Base-by-base conservation (phyloP, 805 yeast species). In the Debaryomyces prosopidis region DNA sequence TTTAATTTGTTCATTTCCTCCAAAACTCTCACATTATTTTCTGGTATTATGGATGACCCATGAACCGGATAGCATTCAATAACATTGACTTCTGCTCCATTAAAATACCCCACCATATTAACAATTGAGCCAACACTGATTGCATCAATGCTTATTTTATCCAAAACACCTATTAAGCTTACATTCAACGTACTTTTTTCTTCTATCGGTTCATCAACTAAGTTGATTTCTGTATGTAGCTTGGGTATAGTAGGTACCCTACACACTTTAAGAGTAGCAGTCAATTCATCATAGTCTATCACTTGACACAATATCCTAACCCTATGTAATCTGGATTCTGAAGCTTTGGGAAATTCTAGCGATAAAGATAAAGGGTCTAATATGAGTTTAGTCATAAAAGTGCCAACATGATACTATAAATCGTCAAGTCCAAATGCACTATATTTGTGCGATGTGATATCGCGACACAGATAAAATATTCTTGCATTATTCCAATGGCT, bases 251-350 rank as follows among this genome's bases (percentile, higher is more conserved):
- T 58, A 32, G 63, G 55, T 6, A 59, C 39, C 30, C 50, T 52
- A 10, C 47, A 35, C 15, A 64, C 49, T 11, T 42, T 26, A 18
- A 62, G 45, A 4, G 34, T 35, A 9, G 57, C 47, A 5, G 40
- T 43, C 7, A 44, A 17, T 5, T 39, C 48, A 28, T 45, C 47
- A 40, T 60, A 63, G 11, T 47, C 52, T 15, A 53, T 45, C 10
- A 65, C 63, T 45, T 69, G 74, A 4, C 55, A 68, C 6, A 69
- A 35, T 12, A 66, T 39, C 16, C 73, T 53, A 3, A 69, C 50
- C 36, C 62, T 47, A 15, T 45, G 50, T 2, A 56, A 51, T 5
- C 40, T 33, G 6, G 58, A 48, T 5, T 46, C 50, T 3, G 65
- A 48, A 2, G 71, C 69, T 19, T 51, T 43, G 2, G 67, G 61